Evolutionary conservation across 192 early-diverging fungal genomes (phyloP).

Genomic region (Pecoramyces ruminantium): DNA sequence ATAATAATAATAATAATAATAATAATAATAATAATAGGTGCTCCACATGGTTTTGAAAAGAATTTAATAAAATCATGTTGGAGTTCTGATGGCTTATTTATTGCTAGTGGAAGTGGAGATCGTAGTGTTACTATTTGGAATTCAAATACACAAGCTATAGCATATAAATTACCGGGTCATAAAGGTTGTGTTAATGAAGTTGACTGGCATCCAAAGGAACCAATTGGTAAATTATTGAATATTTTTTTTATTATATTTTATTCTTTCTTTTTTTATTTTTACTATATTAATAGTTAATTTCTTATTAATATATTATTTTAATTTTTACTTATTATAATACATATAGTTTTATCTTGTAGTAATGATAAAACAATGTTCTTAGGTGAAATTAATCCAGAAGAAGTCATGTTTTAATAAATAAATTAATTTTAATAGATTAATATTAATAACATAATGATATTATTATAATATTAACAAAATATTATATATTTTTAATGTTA

Average conservation of each 20-base stretch:
- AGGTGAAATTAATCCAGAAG: slow-evolving; percentile 53
- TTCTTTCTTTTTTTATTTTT: neutral
- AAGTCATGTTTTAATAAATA: neutral
- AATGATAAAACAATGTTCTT: slow-evolving; percentile 78
- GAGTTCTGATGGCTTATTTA: slow-evolving; percentile 65
- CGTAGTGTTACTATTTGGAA: slow-evolving; percentile 85
- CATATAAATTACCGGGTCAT: slow-evolving; percentile 28
- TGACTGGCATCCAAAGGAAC: slow-evolving; percentile 79
- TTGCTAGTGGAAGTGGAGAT: slow-evolving; percentile 72
- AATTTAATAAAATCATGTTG: slow-evolving; percentile 81
- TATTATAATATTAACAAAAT: too few relatives aligned
- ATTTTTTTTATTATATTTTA: neutral
- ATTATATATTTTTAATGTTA: too few relatives aligned
- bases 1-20: too few relatives aligned
- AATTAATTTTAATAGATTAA: too few relatives aligned
- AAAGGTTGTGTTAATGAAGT: slow-evolving; percentile 70
- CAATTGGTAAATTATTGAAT: slow-evolving; percentile 20
- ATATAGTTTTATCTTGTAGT: slow-evolving; percentile 53
- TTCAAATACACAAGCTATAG: slow-evolving; percentile 50
- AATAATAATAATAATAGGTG: slow-evolving; percentile 29
- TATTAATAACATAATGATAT: too few relatives aligned
- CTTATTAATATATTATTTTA: too few relatives aligned
- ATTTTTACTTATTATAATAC: too few relatives aligned
- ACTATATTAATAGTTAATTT: too few relatives aligned
- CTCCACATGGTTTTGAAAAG: slow-evolving; percentile 90